Base-by-base conservation (phyloP, 2,329 filamentous ascomycete species). In the Fusarium drepaniforme region DNA sequence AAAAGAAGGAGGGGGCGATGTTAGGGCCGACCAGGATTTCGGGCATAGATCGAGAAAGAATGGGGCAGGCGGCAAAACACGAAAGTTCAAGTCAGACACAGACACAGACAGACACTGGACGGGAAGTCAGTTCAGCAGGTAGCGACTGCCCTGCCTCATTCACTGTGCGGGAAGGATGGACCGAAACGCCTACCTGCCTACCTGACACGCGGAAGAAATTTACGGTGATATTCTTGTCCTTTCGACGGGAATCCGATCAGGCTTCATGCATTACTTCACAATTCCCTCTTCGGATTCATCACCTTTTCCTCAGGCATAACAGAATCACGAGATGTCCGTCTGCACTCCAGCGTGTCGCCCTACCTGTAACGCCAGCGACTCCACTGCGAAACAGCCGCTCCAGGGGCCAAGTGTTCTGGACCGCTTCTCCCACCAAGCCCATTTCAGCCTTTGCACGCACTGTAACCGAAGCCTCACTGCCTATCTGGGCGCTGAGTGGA, bases 1-100 rank as follows among this genome's bases (percentile, higher is more conserved):
- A 74, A 65, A 74, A 69, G 62, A 70, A 75, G 61, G 64, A 69
- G 33, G 70, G 72, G 78, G 73, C 71, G 73, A 75, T 66, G 73
- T 79, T 79, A 79, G 77, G 77, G 77, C 77, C 77, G 69, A 71
- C 71, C 75, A 68, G 74, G 51, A 63, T 73, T 74, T 77, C 68
- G 73, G 67, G 70, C 60, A 70, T 56, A 64, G 67, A 57, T 63
- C 65, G 49, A 66, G 63, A 74, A 74, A 71, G 66, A 74, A 79
- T 71, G 77, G 77, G 77, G 77, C 77, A 69, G 53, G 72, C 69
- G 67, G 75, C 67, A 77, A 76, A 68, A 65, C 58, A 38, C 30
- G 13, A 38, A 59, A 59, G 33, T 51, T 51, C 25, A 62, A 16
- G 35, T 25, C 42, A 53, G 49, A 33, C 30, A 33, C 33, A 35